Evolutionary conservation across 768 basidiomycete species (phyloP).

Genomic region (Cystofilobasidium ferigula): DNA sequence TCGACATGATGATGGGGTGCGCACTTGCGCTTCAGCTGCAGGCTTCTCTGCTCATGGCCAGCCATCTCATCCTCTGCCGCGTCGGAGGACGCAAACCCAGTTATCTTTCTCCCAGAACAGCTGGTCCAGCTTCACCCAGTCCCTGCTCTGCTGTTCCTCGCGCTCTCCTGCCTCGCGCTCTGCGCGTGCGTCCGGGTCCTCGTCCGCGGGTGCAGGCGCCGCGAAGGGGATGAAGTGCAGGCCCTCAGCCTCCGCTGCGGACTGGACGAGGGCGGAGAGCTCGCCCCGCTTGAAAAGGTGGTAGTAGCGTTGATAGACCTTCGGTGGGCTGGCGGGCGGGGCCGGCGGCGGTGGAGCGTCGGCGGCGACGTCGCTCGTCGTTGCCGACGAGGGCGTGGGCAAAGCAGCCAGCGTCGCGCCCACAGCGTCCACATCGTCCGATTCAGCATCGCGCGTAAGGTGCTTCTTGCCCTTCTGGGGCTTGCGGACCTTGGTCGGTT

Average conservation of each 20-base stretch:
- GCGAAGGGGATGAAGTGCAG: slow-evolving; percentile 42
- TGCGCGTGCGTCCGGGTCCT: background rate
- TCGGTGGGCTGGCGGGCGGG: slow-evolving; percentile 30
- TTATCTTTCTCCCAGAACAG: slow-evolving; percentile 60
- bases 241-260: slow-evolving; percentile 53
- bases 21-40: too few relatives aligned
- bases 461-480: slow-evolving; percentile 8
- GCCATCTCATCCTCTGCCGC: slow-evolving; percentile 1
- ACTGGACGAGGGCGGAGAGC: slow-evolving; percentile 50
- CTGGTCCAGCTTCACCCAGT: slow-evolving; percentile 43
- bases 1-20: too few relatives aligned
- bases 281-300: slow-evolving; percentile 87
- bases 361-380: background rate
- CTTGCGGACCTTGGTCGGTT: slow-evolving; percentile 11
- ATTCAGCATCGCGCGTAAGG: too few relatives aligned
- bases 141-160: slow-evolving; percentile 43
- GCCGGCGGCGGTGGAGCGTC: background rate
- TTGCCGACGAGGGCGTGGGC: background rate
- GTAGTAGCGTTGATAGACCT: slow-evolving; percentile 79
- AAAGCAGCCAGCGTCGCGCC: background rate
- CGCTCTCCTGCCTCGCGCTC: background rate
- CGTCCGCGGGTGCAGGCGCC: background rate
- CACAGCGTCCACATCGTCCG: background rate
- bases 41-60: background rate
- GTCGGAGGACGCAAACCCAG: slow-evolving; percentile 19